Evolutionary conservation across 1,284 basidiomycete genomes (phyloP).

Genomic region (Gymnopus androsaceus): DNA sequence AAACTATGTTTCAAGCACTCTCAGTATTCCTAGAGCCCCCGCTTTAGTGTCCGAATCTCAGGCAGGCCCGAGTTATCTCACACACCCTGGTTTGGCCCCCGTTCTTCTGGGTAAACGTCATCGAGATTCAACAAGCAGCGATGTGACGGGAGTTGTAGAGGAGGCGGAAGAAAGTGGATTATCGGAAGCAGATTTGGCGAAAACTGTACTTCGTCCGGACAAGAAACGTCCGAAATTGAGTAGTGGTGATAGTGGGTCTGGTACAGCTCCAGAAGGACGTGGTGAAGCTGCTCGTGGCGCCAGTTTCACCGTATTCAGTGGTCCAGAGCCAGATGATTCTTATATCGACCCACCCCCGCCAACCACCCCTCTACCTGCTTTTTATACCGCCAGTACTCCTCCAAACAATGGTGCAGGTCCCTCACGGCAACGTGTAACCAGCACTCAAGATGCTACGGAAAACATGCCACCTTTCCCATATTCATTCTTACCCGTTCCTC

Average conservation of each 20-base stretch:
- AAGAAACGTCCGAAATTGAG: slow-evolving; percentile 53
- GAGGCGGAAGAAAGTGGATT: slow-evolving; percentile 37
- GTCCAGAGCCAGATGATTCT: slow-evolving; percentile 32
- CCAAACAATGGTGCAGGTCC: slow-evolving; percentile 17
- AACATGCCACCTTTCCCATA: slow-evolving; percentile 57
- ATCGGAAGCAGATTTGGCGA: slow-evolving; percentile 37
- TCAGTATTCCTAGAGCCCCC: not conserved
- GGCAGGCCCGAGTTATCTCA: slow-evolving; percentile 24
- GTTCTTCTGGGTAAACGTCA: slow-evolving; percentile 61
- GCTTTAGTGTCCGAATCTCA: not conserved
- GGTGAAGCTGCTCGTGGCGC: slow-evolving; percentile 28
- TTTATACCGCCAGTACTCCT: slow-evolving; percentile 45
- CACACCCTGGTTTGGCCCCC: slow-evolving; percentile 43
- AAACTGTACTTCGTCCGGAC: slow-evolving; percentile 40
- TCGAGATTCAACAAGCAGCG: slow-evolving; percentile 49
- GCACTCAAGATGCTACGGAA: slow-evolving; percentile 47
- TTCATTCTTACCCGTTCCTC: slow-evolving; percentile 53
- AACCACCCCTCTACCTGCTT: slow-evolving; percentile 51
- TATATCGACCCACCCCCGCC: slow-evolving; percentile 47
- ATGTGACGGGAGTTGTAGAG: slow-evolving; percentile 43
- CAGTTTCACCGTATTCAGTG: slow-evolving; percentile 46
- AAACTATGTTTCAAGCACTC: not conserved
- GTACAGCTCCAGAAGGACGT: slow-evolving; percentile 8
- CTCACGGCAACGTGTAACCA: slow-evolving; percentile 38
- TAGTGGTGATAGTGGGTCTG: slow-evolving; percentile 21